phyloP scores from a whole-genome alignment of 805 yeast genomes.

The Pichia thaimueangensis region DNA sequence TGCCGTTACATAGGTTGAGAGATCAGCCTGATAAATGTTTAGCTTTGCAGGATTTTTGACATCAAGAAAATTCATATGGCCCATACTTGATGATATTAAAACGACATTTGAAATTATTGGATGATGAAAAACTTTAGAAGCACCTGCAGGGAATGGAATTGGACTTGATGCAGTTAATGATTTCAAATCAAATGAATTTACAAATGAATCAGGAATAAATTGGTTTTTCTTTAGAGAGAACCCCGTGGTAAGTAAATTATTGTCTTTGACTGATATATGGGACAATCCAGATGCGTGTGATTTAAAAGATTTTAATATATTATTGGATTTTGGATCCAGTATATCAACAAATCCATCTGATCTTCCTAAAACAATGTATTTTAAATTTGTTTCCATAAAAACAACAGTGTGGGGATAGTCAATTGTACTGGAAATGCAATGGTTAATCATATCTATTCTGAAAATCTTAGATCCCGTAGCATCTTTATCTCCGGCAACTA shows the following conservation, averaged over 20 bases:
- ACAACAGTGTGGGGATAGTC: conserved; percentile 41
- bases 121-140: conserved; percentile 75
- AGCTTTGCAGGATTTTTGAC: conserved; percentile 69
- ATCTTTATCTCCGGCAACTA: conserved; percentile 36
- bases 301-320: conserved; percentile 44
- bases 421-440: conserved; percentile 30
- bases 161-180: conserved; percentile 69
- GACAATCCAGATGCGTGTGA: conserved; percentile 59
- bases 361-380: conserved; percentile 53
- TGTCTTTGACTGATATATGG: conserved; percentile 59
- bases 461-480: conserved; percentile 29
- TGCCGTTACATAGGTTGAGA: conserved; percentile 39
- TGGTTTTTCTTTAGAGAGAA: conserved; percentile 58
- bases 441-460: conserved; percentile 38
- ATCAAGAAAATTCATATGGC: conserved; percentile 83
- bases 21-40: conserved; percentile 59
- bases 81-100: conserved; percentile 64
- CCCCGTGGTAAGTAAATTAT: conserved; percentile 74
- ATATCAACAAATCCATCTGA: conserved; percentile 57
- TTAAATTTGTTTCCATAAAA: conserved; percentile 43
- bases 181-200: conserved; percentile 74
- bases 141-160: conserved; percentile 84
- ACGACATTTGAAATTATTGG: conserved; percentile 79
- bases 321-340: conserved; percentile 47
- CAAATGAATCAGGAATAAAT: conserved; percentile 66